Conservation (phyloP, 495 filamentous ascomycete species). For the Xylaria scruposa region DNA sequence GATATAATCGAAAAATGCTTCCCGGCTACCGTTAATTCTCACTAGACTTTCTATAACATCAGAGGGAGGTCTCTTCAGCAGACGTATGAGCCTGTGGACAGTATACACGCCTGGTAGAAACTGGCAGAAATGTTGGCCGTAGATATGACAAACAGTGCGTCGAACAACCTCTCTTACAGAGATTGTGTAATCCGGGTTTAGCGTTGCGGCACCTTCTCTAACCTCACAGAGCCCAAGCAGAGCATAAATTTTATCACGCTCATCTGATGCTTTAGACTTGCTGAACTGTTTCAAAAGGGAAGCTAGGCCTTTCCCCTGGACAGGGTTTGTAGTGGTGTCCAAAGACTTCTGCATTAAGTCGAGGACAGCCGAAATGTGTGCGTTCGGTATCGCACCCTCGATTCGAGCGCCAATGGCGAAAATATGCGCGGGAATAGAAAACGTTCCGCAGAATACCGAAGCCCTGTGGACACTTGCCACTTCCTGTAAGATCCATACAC, state of each 20-base stretch:
- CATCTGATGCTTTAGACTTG: neutral
- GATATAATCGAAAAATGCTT: neutral
- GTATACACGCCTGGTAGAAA: neutral
- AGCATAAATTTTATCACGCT: neutral
- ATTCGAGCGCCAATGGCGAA: neutral
- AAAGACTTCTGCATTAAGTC: neutral
- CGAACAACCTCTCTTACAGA: neutral
- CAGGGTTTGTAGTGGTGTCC: neutral
- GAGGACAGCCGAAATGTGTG: neutral
- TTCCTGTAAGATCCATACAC: constrained; percentile 46
- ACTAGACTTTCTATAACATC: neutral
- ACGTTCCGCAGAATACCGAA: constrained; percentile 27
- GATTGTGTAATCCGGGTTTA: neutral
- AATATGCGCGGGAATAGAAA: neutral
- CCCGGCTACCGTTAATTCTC: no score
- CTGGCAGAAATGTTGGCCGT: neutral
- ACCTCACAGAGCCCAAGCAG: neutral
- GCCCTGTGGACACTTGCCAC: constrained; percentile 36
- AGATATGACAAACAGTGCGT: neutral
- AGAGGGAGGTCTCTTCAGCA: neutral
- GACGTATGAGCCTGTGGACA: neutral
- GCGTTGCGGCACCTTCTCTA: neutral
- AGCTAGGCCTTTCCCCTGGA: neutral
- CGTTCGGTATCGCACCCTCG: neutral
- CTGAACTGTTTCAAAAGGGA: neutral